Evolutionary conservation across 2,329 filamentous ascomycete genomes (phyloP).

Genomic region (Phialophora macrospora): DNA sequence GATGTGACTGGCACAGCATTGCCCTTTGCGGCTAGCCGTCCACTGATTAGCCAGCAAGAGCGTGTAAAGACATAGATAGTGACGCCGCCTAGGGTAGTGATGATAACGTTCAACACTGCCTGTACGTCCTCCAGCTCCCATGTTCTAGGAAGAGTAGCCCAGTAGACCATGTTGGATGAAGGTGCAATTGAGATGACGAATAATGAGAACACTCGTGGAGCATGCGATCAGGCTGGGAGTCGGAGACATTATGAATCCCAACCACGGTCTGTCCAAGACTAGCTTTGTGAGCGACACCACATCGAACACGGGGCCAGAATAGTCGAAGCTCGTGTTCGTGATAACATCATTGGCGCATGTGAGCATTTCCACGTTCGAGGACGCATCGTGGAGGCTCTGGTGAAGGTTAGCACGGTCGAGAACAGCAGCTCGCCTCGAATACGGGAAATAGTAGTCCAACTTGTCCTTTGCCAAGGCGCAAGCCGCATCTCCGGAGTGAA

Average conservation of each 20-base stretch:
- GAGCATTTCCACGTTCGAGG: not conserved
- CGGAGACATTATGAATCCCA: not conserved
- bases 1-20: slow-evolving; percentile 20
- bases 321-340: not conserved
- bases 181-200: not conserved
- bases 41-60: slow-evolving; percentile 22
- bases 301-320: not conserved
- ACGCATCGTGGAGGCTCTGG: not conserved
- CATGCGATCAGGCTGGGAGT: not conserved
- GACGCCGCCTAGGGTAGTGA: slow-evolving; percentile 25
- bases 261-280: not conserved
- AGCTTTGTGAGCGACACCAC: not conserved
- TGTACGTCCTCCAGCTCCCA: slow-evolving; percentile 33
- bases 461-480: slow-evolving; percentile 2
- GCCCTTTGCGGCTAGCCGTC: slow-evolving; percentile 18
- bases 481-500: not conserved
- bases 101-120: slow-evolving; percentile 29
- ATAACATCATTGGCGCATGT: not conserved
- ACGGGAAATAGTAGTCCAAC: not conserved
- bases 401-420: not conserved
- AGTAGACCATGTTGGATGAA: slow-evolving; percentile 1
- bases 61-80: slow-evolving; percentile 28
- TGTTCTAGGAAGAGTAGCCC: slow-evolving; percentile 17
- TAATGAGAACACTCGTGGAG: not conserved
- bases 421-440: not conserved